These are phyloP conservation scores for Flaveria trinervia DNA, from an alignment of 129 eudicot species.

Conservation along the genomic window DNA sequence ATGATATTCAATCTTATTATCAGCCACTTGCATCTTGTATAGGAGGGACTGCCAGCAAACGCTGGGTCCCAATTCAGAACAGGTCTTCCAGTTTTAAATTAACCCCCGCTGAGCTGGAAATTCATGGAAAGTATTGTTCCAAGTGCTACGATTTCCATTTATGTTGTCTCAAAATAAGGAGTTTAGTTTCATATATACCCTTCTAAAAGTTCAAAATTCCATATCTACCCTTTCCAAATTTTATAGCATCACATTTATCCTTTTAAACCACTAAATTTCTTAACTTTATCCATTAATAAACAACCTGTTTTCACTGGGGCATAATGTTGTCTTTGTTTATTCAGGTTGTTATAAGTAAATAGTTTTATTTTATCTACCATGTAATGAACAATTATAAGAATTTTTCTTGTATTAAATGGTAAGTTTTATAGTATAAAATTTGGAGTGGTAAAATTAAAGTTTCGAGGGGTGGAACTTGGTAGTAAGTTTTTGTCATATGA, in stretches of 20 bases:
- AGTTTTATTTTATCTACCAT: neutral
- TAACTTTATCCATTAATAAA: neutral
- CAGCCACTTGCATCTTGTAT: slow-evolving; percentile 76
- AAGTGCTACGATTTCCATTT: neutral
- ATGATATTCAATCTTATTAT: slow-evolving; percentile 72
- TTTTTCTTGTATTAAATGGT: neutral
- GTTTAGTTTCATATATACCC: neutral
- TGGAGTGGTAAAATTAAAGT: too few species aligned
- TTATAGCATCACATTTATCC: neutral
- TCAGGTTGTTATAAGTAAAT: neutral
- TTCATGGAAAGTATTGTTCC: slow-evolving; percentile 64
- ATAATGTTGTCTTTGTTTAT: neutral
- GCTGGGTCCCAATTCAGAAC: slow-evolving; percentile 85
- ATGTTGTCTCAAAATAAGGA: neutral
- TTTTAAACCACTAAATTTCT: neutral
- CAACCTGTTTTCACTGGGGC: neutral
- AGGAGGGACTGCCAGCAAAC: slow-evolving; percentile 69
- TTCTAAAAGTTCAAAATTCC: neutral
- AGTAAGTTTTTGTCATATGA: too few species aligned
- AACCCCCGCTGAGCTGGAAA: slow-evolving; percentile 54
- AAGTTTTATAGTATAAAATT: too few species aligned
- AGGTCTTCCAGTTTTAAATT: slow-evolving; percentile 57
- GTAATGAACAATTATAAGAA: too few species aligned
- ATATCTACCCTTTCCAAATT: neutral
- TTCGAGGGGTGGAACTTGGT: neutral